Percentiles rank a stretch among this genome's conserved stretches.
Conservation (phyloP, 352 stramenopile species). For the Ochromonadaceae sp. region DNA sequence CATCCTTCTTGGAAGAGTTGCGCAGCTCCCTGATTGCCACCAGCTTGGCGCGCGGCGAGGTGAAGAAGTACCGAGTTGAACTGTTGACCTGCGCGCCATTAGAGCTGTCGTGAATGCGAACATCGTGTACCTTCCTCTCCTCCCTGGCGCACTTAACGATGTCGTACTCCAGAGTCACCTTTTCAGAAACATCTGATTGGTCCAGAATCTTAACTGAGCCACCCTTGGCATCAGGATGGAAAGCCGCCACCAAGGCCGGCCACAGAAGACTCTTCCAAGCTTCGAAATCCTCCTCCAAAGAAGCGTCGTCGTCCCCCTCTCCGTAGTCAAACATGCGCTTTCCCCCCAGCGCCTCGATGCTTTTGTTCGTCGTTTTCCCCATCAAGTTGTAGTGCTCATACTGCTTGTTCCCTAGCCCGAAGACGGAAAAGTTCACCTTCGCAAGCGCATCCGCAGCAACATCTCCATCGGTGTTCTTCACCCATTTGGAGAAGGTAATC, state of each 20-base stretch:
- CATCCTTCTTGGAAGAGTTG: not conserved
- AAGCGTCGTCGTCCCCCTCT: slow-evolving; percentile 87
- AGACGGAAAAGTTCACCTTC: slow-evolving; percentile 75
- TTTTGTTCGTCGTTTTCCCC: slow-evolving; percentile 68
- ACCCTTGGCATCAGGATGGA: no score
- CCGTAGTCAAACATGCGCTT: slow-evolving; percentile 65
- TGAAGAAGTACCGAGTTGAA: slow-evolving; percentile 31
- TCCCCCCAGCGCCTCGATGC: slow-evolving; percentile 61
- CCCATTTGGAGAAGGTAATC: slow-evolving; percentile 67
- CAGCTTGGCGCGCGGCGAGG: slow-evolving; percentile 14
- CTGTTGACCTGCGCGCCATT: no score
- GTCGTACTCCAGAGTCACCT: no score
- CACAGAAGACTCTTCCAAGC: slow-evolving; percentile 62
- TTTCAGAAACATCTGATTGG: no score
- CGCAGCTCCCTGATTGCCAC: slow-evolving; percentile 67
- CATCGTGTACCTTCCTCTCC: no score
- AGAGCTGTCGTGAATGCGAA: no score
- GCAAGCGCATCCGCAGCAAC: slow-evolving; percentile 33
- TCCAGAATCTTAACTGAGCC: no score
- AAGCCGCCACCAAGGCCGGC: no score
- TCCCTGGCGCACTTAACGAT: no score
- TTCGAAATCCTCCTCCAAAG: slow-evolving; percentile 88
- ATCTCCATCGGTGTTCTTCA: slow-evolving; percentile 49
- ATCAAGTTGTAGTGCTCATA: slow-evolving; percentile 97
- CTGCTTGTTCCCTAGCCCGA: slow-evolving; percentile 92